Base-by-base conservation (phyloP, 768 basidiomycete genomes). In the Paxillus involutus region DNA sequence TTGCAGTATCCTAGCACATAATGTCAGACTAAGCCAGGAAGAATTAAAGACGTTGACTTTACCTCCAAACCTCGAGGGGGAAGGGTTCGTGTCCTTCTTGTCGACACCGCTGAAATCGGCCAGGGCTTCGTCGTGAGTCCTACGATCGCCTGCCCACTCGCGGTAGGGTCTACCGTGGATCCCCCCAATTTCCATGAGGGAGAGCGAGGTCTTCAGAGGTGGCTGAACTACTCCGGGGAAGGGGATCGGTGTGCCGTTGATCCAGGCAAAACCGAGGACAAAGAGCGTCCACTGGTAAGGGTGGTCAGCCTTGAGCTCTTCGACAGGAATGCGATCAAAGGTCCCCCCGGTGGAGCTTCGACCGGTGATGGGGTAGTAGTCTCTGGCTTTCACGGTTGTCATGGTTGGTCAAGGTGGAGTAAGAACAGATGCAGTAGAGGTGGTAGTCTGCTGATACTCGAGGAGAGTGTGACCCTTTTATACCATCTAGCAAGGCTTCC, bases 31-130 rank as follows among this genome's bases (percentile, higher is more conserved):
- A 29, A 21, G 41, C 8, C 21, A 19, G 9, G 35, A 2, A 29
- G 21, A 40, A 6, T n/a, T 24, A 33, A 24, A 14, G 5, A 32
- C 12, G 21, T 32, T 9, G 4, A 16, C 2, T 36, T 26, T 53
- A 68, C 67, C 63, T 57, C 68, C 63, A 33, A 67, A 69, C 36
- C 66, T 55, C 19, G 62, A 55, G 37, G 67, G 67, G 21, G 36
- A 53, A 29, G 67, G 65, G n/a, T 56, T 46, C 29, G 51, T 67
- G 19, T 69, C 67, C 44, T 67, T 68, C 40, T 52, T 62, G 45
- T 64, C 66, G 0, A 30, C 24, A 35, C 57, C 44, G 26, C 44
- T 58, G 39, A 63, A 67, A 51, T 67, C 56, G 14, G 57, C 19
- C 36, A 42, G 39, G 5, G 44, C 51, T n/a, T 66, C 64, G 13